phyloP scores from a whole-genome alignment of 768 basidiomycete species.

The Trametes gibbosa region DNA sequence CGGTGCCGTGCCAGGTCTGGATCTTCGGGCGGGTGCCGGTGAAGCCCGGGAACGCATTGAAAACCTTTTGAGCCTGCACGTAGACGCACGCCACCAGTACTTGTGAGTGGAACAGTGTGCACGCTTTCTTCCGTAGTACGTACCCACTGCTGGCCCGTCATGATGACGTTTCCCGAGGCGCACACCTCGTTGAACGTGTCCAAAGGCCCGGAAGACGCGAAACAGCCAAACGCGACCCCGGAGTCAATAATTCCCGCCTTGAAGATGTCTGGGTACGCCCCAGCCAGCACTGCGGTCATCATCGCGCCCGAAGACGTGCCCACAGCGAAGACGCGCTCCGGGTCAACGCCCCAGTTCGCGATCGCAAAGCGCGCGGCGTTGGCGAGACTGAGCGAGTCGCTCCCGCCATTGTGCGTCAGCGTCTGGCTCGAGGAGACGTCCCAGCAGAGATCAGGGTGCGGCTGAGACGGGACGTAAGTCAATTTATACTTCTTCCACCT shows the following conservation, averaged over 20 bases:
- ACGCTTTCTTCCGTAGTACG: background rate
- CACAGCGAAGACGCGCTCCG: conserved; percentile 46
- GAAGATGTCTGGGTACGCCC: conserved; percentile 55
- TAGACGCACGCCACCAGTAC: background rate
- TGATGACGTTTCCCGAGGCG: conserved; percentile 40
- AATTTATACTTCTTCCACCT: too few species aligned
- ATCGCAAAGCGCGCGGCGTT: conserved; percentile 48
- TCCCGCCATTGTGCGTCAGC: conserved; percentile 53
- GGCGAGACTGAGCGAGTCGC: conserved; percentile 52
- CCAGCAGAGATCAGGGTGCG: conserved; percentile 45
- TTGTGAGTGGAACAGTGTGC: too few species aligned
- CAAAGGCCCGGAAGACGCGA: conserved; percentile 37
- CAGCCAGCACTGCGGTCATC: conserved; percentile 58
- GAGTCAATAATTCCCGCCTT: conserved; percentile 46
- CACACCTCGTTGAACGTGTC: conserved; percentile 48
- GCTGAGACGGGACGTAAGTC: conserved; percentile 3
- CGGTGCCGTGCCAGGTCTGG: conserved; percentile 55
- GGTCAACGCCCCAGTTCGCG: conserved; percentile 44
- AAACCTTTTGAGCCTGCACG: conserved; percentile 42
- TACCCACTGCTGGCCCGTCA: conserved; percentile 46
- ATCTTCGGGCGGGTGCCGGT: conserved; percentile 49
- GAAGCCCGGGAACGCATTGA: conserved; percentile 49
- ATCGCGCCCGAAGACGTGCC: conserved; percentile 54
- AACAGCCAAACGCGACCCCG: conserved; percentile 55
- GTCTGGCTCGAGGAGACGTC: conserved; percentile 50